Evolutionary conservation across 75 land plant genomes (phyloP).

Genomic region (Isoetes taiwanensis): DNA sequence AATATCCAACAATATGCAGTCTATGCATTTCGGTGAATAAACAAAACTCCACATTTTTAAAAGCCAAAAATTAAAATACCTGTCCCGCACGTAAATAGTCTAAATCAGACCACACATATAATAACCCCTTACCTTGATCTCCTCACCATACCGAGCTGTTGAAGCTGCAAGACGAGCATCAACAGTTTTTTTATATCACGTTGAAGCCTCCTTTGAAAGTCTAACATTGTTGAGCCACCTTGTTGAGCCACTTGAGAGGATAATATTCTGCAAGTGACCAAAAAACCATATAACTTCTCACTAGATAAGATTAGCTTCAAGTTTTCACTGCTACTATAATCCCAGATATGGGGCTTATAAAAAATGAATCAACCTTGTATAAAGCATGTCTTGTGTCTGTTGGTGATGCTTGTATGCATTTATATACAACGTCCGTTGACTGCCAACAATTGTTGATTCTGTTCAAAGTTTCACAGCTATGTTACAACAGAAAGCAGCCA

Average conservation of each 20-base stretch:
- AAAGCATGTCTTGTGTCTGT: slow-evolving; percentile 96
- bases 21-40: too few relatives aligned
- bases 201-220: slow-evolving; percentile 87
- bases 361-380: slow-evolving; percentile 98
- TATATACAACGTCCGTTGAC: slow-evolving; percentile 62
- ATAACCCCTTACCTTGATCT: slow-evolving; percentile 56
- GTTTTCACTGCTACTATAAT: neutral
- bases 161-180: slow-evolving; percentile 68
- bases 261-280: slow-evolving; percentile 88
- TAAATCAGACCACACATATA: too few relatives aligned
- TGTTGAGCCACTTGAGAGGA: too few relatives aligned
- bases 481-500: too few relatives aligned
- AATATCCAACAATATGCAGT: too few relatives aligned
- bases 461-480: neutral
- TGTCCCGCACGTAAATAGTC: too few relatives aligned
- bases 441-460: neutral
- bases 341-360: neutral
- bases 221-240: slow-evolving; percentile 99
- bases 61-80: too few relatives aligned
- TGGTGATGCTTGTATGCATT: slow-evolving; percentile 90
- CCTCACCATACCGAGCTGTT: slow-evolving; percentile 54
- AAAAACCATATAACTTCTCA: too few relatives aligned
- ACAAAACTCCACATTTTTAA: too few relatives aligned
- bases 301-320: too few relatives aligned
- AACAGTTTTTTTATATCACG: slow-evolving; percentile 93